phyloP scores from a whole-genome alignment of 768 basidiomycete genomes.

The Rhodotorula diobovata region DNA sequence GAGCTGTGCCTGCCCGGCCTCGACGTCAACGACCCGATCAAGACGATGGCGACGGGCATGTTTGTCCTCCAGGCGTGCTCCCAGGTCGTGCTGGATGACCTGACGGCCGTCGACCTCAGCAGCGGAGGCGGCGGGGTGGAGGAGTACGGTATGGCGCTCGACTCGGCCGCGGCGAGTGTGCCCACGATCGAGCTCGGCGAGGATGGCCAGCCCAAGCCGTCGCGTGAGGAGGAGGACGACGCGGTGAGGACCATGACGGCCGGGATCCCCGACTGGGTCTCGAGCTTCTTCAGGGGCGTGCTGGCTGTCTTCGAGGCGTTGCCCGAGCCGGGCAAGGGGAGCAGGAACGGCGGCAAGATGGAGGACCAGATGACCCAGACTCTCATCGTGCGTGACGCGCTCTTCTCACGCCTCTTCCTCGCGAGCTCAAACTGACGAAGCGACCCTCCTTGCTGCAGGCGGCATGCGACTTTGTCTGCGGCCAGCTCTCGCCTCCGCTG shows the following conservation, averaged over 20 bases:
- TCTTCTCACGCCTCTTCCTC: background rate
- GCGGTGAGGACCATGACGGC: slow-evolving; percentile 67
- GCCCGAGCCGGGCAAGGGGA: slow-evolving; percentile 73
- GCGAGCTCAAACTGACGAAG: slow-evolving; percentile 38
- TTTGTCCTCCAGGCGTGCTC: slow-evolving; percentile 41
- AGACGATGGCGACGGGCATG: slow-evolving; percentile 43
- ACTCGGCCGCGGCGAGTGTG: background rate
- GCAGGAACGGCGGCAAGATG: slow-evolving; percentile 55
- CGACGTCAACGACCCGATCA: slow-evolving; percentile 58
- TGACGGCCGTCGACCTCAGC: slow-evolving; percentile 36
- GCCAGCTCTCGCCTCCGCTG: slow-evolving; percentile 66
- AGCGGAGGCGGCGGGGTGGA: slow-evolving; percentile 12
- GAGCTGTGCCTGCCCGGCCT: slow-evolving; percentile 79
- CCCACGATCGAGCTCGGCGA: slow-evolving; percentile 28
- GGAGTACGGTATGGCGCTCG: slow-evolving; percentile 20
- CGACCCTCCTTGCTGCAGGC: slow-evolving; percentile 54
- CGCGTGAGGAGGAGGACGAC: slow-evolving; percentile 65
- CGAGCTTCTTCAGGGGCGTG: slow-evolving; percentile 71
- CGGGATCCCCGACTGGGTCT: slow-evolving; percentile 74
- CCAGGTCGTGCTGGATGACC: slow-evolving; percentile 42
- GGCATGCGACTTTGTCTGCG: slow-evolving; percentile 71
- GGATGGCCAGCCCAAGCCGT: slow-evolving; percentile 48
- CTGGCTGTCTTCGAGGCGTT: slow-evolving; percentile 77
- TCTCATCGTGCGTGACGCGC: slow-evolving; percentile 40
- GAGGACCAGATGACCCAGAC: slow-evolving; percentile 48